These are phyloP conservation scores for Cynanchum wilfordii DNA, from an alignment of 257 asterid species.

Conservation along the genomic window DNA sequence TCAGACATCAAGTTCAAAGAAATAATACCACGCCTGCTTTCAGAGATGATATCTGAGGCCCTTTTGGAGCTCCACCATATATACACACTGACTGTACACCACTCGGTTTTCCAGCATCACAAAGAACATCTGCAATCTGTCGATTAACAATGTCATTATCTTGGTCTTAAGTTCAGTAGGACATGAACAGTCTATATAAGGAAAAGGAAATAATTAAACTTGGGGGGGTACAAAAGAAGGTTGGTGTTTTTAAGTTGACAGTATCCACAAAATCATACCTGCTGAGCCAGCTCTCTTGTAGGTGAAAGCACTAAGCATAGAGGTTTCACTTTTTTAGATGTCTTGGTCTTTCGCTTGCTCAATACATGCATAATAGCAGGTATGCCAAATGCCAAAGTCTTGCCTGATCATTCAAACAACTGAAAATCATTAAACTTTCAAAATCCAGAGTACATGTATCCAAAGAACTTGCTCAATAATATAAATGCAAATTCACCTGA, in stretches of 20 bases:
- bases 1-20: constrained; percentile 14
- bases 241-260: background rate
- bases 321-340: constrained; percentile 53
- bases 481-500: constrained; percentile 49
- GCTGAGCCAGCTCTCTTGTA: constrained; percentile 97
- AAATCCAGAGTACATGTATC: background rate
- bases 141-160: constrained; percentile 12
- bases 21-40: constrained; percentile 85
- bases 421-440: background rate
- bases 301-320: constrained; percentile 85
- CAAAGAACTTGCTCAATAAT: background rate
- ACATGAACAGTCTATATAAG: background rate
- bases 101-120: constrained; percentile 87
- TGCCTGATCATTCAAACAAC: constrained; percentile 46
- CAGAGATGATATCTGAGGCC: constrained; percentile 79
- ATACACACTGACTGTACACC: constrained; percentile 73
- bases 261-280: constrained; percentile 43
- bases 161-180: background rate
- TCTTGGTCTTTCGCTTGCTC: constrained; percentile 42
- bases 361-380: constrained; percentile 84
- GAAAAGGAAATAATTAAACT: background rate
- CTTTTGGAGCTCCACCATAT: constrained; percentile 91
- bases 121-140: constrained; percentile 82
- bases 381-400: constrained; percentile 90
- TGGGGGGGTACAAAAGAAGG: no score